These are phyloP conservation scores for Aureobasidium uvarum DNA, from an alignment of 2,329 filamentous ascomycete species.

Conservation along the genomic window DNA sequence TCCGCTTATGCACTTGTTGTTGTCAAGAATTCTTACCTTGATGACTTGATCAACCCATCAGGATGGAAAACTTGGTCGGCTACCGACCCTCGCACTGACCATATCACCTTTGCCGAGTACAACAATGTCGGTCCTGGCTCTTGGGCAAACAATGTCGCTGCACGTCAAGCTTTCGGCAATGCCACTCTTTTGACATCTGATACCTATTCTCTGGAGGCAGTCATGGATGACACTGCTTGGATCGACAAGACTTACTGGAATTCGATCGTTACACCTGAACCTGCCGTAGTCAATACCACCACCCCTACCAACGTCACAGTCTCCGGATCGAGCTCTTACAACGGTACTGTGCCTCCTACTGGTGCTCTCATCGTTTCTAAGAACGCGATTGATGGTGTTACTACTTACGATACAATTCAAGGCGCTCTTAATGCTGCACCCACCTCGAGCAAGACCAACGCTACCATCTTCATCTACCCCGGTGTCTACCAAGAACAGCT, in stretches of 20 bases:
- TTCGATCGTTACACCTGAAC: conserved; percentile 40
- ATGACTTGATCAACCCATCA: conserved; percentile 31
- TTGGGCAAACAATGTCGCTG: conserved; percentile 41
- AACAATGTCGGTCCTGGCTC: conserved; percentile 34
- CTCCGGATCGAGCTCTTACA: conserved; percentile 34
- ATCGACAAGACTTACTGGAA: conserved; percentile 45
- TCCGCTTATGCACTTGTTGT: conserved; percentile 31
- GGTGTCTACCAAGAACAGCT: conserved; percentile 44
- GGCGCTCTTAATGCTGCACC: conserved; percentile 40
- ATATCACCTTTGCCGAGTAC: conserved; percentile 33
- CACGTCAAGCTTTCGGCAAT: conserved; percentile 40
- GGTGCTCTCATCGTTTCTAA: conserved; percentile 45
- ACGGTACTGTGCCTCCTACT: conserved; percentile 39
- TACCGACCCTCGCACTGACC: conserved; percentile 32
- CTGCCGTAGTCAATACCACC: conserved; percentile 29
- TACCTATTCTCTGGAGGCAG: conserved; percentile 36
- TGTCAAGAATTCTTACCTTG: conserved; percentile 33
- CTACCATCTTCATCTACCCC: conserved; percentile 45
- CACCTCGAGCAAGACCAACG: conserved; percentile 39
- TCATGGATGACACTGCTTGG: conserved; percentile 42
- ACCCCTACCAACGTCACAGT: conserved; percentile 34
- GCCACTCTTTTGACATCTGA: conserved; percentile 42
- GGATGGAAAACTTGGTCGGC: conserved; percentile 36
- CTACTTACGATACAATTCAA: conserved; percentile 42
- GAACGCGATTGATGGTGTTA: conserved; percentile 38